These are phyloP conservation scores for Teratosphaeria viscida DNA, from an alignment of 2,329 filamentous ascomycete genomes.

Conservation along the genomic window DNA sequence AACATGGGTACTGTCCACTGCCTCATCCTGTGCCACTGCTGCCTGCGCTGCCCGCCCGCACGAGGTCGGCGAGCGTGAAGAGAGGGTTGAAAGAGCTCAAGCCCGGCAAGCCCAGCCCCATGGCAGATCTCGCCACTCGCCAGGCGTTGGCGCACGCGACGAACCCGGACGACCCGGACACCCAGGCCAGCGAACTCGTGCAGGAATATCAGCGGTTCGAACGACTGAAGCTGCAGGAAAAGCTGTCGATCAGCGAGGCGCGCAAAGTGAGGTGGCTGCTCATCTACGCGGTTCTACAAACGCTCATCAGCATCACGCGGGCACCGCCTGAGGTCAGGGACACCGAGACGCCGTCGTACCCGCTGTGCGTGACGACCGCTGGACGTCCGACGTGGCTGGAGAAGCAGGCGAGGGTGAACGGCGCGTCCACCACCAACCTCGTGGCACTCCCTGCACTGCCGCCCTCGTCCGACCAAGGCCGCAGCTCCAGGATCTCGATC, in stretches of 20 bases:
- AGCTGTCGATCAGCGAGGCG: constrained; percentile 52
- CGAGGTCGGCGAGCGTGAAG: constrained; percentile 19
- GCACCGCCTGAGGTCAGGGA: constrained; percentile 52
- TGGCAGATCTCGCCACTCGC: constrained; percentile 42
- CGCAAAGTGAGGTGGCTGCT: constrained; percentile 71
- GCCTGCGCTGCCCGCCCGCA: constrained; percentile 34
- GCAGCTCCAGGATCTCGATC: constrained; percentile 24
- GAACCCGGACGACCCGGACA: constrained; percentile 29
- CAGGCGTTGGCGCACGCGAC: constrained; percentile 43
- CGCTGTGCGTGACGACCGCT: constrained; percentile 39
- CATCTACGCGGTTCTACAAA: constrained; percentile 63
- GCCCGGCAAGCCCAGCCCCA: constrained; percentile 27
- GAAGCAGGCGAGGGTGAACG: background rate
- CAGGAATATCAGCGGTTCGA: constrained; percentile 62
- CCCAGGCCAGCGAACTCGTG: constrained; percentile 45
- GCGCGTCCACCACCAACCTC: background rate
- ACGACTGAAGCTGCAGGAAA: constrained; percentile 48
- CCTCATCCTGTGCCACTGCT: constrained; percentile 57
- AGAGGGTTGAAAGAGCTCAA: constrained; percentile 27
- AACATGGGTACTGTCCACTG: constrained; percentile 50
- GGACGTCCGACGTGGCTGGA: constrained; percentile 31
- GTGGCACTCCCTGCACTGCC: background rate
- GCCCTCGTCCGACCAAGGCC: constrained; percentile 4
- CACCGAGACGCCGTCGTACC: constrained; percentile 47
- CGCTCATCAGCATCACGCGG: constrained; percentile 54